Percentiles rank a stretch among this genome's conserved stretches.
Conservation (phyloP, 371 early-diverging fungal species). For the Mortierella sp. region DNA sequence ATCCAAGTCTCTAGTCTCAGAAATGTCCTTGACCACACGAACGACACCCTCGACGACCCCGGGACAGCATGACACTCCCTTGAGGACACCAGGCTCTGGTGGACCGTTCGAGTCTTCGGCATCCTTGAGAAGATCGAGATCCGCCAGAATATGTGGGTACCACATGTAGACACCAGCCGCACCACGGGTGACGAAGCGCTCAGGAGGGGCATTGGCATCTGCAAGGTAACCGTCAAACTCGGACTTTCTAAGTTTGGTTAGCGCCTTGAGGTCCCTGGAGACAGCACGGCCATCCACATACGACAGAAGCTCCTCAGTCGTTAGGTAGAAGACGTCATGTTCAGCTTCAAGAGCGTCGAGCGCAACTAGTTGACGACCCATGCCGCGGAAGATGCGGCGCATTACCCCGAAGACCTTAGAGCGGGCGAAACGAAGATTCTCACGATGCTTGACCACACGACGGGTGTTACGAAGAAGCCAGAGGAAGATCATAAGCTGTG, state of each 20-base stretch:
- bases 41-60: conserved; percentile 51
- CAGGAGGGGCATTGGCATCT: conserved; percentile 49
- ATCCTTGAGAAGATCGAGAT: conserved; percentile 52
- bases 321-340: conserved; percentile 46
- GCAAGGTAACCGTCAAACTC: conserved; percentile 45
- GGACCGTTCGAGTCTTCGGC: conserved; percentile 49
- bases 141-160: conserved; percentile 54
- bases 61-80: conserved; percentile 55
- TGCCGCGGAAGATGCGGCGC: conserved; percentile 54
- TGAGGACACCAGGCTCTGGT: conserved; percentile 52
- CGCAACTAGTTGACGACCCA: conserved; percentile 44
- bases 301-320: conserved; percentile 45
- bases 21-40: conserved; percentile 52
- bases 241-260: conserved; percentile 43
- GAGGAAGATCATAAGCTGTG: conserved; percentile 40
- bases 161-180: conserved; percentile 55
- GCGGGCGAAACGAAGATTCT: conserved; percentile 52
- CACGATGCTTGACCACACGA: conserved; percentile 54
- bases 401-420: conserved; percentile 54
- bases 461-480: conserved; percentile 53
- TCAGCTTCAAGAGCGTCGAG: conserved; percentile 40
- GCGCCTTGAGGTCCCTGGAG: conserved; percentile 46
- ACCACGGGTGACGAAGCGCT: conserved; percentile 50
- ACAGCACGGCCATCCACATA: conserved; percentile 55
- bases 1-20: conserved; percentile 41